A percentile compares a stretch with the other conserved stretches of the same genome.
These are phyloP conservation scores for Plasmodium blacklocki DNA, from an alignment of 169 alveolate genomes.

Conservation along the genomic window DNA sequence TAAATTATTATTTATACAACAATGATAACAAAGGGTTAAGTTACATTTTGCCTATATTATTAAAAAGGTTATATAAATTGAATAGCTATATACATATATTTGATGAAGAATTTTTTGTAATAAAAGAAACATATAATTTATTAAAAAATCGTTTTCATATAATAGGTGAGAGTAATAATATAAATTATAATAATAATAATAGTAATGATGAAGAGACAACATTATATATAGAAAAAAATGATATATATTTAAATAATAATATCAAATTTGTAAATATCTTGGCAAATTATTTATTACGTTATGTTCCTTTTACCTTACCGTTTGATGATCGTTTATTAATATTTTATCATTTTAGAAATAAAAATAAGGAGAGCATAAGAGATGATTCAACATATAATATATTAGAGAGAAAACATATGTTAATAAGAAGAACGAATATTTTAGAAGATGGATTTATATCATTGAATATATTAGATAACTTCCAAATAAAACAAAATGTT, in stretches of 20 bases:
- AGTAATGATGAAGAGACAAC: conserved; percentile 35
- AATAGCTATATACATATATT: conserved; percentile 46
- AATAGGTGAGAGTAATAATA: conserved; percentile 39
- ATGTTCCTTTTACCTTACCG: conserved; percentile 74
- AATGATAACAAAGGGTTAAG: conserved; percentile 30
- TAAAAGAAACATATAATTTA: conserved; percentile 40
- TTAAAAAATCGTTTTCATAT: conserved; percentile 54
- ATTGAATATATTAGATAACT: conserved; percentile 76
- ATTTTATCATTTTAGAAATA: conserved; percentile 75
- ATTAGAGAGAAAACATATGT: conserved; percentile 62
- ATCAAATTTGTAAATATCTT: conserved; percentile 61
- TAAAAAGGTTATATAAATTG: conserved; percentile 32
- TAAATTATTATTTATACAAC: conserved; percentile 27
- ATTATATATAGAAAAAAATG: conserved; percentile 38
- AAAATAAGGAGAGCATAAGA: conserved; percentile 60
- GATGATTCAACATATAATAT: conserved; percentile 68
- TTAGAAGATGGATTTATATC: conserved; percentile 85
- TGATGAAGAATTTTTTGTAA: conserved; percentile 52
- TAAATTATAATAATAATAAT: conserved; percentile 8
- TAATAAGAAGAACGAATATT: conserved; percentile 84
- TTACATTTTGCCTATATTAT: background rate
- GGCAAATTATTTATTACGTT: conserved; percentile 69
- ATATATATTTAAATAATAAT: conserved; percentile 48
- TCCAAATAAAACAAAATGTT: conserved; percentile 82
- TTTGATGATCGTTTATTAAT: conserved; percentile 79